Evolutionary conservation across 202 grass and related monocot genomes (phyloP), one percentile per base, ranked within the genome.

Genomic region (Zizania palustris): DNA sequence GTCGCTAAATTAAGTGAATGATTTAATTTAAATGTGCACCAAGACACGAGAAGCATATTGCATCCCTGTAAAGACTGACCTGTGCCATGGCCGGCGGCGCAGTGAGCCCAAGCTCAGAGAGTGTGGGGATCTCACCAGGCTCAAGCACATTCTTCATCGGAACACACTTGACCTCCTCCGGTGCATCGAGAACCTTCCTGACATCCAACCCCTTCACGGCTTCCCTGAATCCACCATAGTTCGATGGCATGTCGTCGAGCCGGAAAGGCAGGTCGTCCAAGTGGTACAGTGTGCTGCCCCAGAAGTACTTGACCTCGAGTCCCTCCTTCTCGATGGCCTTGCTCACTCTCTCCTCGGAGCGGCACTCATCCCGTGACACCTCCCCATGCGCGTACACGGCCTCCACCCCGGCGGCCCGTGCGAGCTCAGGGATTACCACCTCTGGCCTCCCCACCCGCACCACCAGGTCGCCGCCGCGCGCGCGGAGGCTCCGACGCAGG

Each of bases 201-300:
- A 92, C 85, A 37, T 85, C 77, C 74, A 98, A 36, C 8, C 74
- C 77, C 65, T 90, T 88, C 11, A 95, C 87, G 15, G 83, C 89
- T 51, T 98, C 91, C 79, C 75, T 85, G 75, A 98, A 95, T 21
- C 87, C 87, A 11, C 89, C 89, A 48, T 92, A 95, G 55, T 83
- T 87, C 5, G 89, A 88, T 1, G 89, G 87, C 89, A 98, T 98
- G 60, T 90, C 87, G 21, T 90, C 67, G 39, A 95, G 77, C 54
- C 41, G 64, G 55, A 95, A 98, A 13, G 91, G 91, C 21, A 98
- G 85, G 59, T 95, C 91, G 3, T 98, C 96, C 54, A 98, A 39
- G 57, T 98, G 91, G 75, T 93, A 92, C 63, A 98, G 74, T 34
- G 91, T 98, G 83, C 91, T 95, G 53, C 91, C 95, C 96, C 91